A percentile compares a stretch with the other conserved stretches of the same genome.
These are phyloP conservation scores for Thymus quinquecostatus DNA, from an alignment of 257 asterid species.

Conservation along the genomic window DNA sequence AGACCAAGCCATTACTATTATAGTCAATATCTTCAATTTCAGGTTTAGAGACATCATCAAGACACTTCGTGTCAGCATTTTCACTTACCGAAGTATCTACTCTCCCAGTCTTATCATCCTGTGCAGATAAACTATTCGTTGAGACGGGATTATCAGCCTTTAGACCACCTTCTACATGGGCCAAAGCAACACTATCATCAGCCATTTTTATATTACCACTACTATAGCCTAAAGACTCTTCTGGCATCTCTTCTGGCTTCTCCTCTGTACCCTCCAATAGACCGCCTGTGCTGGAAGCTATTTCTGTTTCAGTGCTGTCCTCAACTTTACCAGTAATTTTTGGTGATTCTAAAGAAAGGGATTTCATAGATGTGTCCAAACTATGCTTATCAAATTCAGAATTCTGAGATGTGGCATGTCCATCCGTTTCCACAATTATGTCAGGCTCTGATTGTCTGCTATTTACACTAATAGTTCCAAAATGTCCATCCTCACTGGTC, in stretches of 20 bases:
- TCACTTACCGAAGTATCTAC: conserved; percentile 29
- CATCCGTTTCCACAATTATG: conserved; percentile 32
- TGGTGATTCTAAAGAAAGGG: conserved; percentile 44
- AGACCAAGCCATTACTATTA: conserved; percentile 29
- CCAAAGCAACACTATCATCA: conserved; percentile 36
- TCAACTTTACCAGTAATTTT: conserved; percentile 34
- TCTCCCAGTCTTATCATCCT: conserved; percentile 28
- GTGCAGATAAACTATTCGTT: conserved; percentile 30
- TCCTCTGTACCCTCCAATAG: conserved; percentile 24
- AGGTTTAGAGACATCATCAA: conserved; percentile 38
- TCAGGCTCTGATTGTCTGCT: conserved; percentile 38
- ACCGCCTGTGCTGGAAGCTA: conserved; percentile 27
- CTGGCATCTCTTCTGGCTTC: conserved; percentile 39
- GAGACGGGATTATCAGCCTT: conserved; percentile 30
- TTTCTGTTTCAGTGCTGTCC: conserved; percentile 36
- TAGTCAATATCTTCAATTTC: conserved; percentile 44
- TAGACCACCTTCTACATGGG: conserved; percentile 25
- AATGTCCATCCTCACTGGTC: conserved; percentile 29
- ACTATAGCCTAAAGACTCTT: conserved; percentile 37
- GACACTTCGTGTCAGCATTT: conserved; percentile 26
- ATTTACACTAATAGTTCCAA: conserved; percentile 31
- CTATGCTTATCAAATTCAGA: conserved; percentile 24
- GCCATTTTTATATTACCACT: conserved; percentile 34
- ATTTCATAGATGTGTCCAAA: conserved; percentile 36
- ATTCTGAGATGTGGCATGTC: conserved; percentile 34